Percentiles rank a stretch among this genome's conserved stretches.
phyloP scores from a whole-genome alignment of 2,329 filamentous ascomycete genomes.

The Fusarium sp. region DNA sequence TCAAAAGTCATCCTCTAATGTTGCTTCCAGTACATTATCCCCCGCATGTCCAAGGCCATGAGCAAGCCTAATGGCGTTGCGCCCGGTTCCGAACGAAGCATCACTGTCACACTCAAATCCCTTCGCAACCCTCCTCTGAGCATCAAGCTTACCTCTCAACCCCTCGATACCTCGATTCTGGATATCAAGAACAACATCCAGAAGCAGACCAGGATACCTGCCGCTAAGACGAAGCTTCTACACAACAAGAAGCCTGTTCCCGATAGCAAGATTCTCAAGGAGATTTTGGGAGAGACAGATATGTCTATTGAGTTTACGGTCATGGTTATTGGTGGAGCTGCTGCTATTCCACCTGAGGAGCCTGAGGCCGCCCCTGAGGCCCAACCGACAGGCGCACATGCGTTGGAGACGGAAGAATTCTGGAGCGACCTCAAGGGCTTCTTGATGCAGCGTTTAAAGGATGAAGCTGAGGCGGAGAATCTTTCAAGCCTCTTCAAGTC shows the following conservation, averaged over 20 bases:
- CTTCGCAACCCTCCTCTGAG: slow-evolving; percentile 79
- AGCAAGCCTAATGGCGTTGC: slow-evolving; percentile 59
- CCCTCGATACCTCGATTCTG: slow-evolving; percentile 77
- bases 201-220: slow-evolving; percentile 68
- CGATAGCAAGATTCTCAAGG: slow-evolving; percentile 81
- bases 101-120: slow-evolving; percentile 75
- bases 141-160: slow-evolving; percentile 70
- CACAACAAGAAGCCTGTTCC: slow-evolving; percentile 86
- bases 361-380: slow-evolving; percentile 47
- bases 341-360: slow-evolving; percentile 57
- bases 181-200: slow-evolving; percentile 80
- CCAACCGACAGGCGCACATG: slow-evolving; percentile 62
- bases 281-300: slow-evolving; percentile 68
- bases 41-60: slow-evolving; percentile 71
- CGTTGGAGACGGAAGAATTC: slow-evolving; percentile 78
- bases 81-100: slow-evolving; percentile 64
- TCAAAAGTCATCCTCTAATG: slow-evolving; percentile 9
- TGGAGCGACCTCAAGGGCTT: slow-evolving; percentile 89
- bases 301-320: slow-evolving; percentile 78
- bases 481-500: slow-evolving; percentile 74
- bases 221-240: slow-evolving; percentile 87
- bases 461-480: slow-evolving; percentile 72
- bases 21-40: slow-evolving; percentile 72
- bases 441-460: slow-evolving; percentile 80
- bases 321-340: slow-evolving; percentile 84